Evolutionary conservation across 2,329 filamentous ascomycete genomes (phyloP), one percentile per base, ranked within the genome.

Genomic region (Rhinocladiella similis): DNA sequence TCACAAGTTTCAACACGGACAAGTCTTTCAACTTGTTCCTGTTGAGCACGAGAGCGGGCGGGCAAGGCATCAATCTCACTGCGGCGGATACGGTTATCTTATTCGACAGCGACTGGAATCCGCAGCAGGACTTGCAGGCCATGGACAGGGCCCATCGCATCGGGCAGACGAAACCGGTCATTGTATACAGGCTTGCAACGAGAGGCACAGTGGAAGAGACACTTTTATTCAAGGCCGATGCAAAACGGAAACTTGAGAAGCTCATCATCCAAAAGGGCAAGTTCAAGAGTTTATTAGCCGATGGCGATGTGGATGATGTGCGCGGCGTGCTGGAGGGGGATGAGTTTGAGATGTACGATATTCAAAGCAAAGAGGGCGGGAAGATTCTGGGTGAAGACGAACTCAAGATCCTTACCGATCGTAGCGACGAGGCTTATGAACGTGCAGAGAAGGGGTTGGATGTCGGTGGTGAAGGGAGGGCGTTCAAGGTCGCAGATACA

Each of bases 81-180:
- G 87, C 87, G 1, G 93, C 93, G 0, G 93, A 97, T 65, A 97
- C 93, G 0, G 93, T 97, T 10, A 88, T 97, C 45, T 79, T 97
- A 0, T 97, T 94, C 65, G 93, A 97, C 71, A 85, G 81, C 9
- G 85, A 96, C 67, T 97, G 93, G 86, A 99, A 99, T 66, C 94
- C 94, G 0, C 94, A 99, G 70, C 93, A 97, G 69, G 94, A 99
- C 71, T 79, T 99, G 0, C 94, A 99, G 69, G 94, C 94, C 0
- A 94, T 97, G 73, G 94, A 99, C 68, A 90, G 94, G 4, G 91
- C 90, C 0, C 94, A 99, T 69, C 85, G 94, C 12, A 97, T 99
- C 61, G 94, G 94, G 0, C 94, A 99, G 71, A 96, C 87, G 0
- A 83, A 87, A 2, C 94, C 94, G 0, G 94, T 99, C 1, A 85